Conservation (phyloP, 176 grass and related monocot genomes). For the Secale cereale region DNA sequence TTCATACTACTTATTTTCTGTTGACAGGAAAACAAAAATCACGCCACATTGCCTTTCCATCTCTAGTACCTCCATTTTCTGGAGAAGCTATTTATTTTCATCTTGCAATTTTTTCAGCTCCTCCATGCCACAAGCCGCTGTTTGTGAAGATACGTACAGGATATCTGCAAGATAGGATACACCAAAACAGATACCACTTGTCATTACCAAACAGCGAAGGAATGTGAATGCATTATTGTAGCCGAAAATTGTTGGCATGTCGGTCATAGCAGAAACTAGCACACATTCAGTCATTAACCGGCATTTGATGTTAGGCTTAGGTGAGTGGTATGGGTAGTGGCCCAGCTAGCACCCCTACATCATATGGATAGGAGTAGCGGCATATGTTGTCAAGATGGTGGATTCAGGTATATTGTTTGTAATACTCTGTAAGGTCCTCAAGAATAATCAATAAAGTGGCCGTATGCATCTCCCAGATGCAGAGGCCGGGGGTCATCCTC, state of each 20-base stretch:
- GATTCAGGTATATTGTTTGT: no score
- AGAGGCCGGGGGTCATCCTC: no score
- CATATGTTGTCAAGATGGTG: no score
- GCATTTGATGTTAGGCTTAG: no score
- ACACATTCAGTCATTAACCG: background rate
- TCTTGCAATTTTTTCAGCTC: slow-evolving; percentile 42
- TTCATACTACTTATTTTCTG: background rate
- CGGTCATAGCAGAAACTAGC: background rate
- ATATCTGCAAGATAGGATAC: slow-evolving; percentile 35
- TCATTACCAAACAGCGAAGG: background rate
- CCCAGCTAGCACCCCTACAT: no score
- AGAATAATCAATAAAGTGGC: no score
- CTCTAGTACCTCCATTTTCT: slow-evolving; percentile 40
- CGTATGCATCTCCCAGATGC: no score
- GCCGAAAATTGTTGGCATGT: background rate
- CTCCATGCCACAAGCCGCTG: slow-evolving; percentile 35
- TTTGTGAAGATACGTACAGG: slow-evolving; percentile 46
- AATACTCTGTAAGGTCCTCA: no score
- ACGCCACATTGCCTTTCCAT: slow-evolving; percentile 9
- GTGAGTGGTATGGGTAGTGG: no score
- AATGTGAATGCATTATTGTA: background rate
- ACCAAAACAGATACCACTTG: background rate
- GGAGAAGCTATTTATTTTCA: slow-evolving; percentile 37
- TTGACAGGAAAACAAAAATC: background rate
- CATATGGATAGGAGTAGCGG: no score